Conservation (phyloP, 2,329 filamentous ascomycete genomes). For the Verticillium albo-atrum region DNA sequence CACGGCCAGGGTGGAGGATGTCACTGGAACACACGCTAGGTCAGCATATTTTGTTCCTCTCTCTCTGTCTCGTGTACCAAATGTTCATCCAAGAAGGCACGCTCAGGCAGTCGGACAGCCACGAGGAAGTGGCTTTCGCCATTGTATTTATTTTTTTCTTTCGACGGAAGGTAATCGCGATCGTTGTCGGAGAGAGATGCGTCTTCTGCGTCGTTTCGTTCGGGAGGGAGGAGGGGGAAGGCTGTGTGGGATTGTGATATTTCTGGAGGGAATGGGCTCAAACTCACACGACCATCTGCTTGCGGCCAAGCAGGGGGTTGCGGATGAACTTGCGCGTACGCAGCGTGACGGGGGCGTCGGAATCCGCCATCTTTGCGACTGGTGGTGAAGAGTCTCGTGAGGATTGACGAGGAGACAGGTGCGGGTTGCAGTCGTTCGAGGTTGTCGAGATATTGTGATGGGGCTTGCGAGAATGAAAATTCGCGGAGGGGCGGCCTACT, state of each 20-base stretch:
- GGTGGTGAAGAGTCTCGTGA: slow-evolving; percentile 21
- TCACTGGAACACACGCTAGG: slow-evolving; percentile 57
- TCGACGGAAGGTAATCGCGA: background rate
- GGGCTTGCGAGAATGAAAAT: slow-evolving; percentile 8
- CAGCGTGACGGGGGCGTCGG: slow-evolving; percentile 72
- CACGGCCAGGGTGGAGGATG: slow-evolving; percentile 96
- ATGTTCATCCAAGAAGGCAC: background rate
- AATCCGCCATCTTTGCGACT: slow-evolving; percentile 81
- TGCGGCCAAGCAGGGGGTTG: slow-evolving; percentile 97
- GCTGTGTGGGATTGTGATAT: background rate
- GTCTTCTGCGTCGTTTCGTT: background rate
- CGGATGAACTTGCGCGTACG: slow-evolving; percentile 99
- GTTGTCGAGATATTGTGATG: slow-evolving; percentile 7
- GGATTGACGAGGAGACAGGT: slow-evolving; percentile 3
- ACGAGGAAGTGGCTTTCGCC: background rate
- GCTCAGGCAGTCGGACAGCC: background rate
- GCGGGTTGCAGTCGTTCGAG: slow-evolving; percentile 9
- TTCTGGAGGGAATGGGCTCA: slow-evolving; percentile 13
- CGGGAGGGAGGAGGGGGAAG: background rate
- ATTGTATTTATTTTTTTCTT: background rate
- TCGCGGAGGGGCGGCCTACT: slow-evolving; percentile 6
- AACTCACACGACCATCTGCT: slow-evolving; percentile 99
- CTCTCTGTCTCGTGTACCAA: background rate
- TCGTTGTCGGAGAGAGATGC: background rate
- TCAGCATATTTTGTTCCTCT: slow-evolving; percentile 4